Evolutionary conservation across 1,284 basidiomycete genomes (phyloP).

Genomic region (Tilletia setariae): DNA sequence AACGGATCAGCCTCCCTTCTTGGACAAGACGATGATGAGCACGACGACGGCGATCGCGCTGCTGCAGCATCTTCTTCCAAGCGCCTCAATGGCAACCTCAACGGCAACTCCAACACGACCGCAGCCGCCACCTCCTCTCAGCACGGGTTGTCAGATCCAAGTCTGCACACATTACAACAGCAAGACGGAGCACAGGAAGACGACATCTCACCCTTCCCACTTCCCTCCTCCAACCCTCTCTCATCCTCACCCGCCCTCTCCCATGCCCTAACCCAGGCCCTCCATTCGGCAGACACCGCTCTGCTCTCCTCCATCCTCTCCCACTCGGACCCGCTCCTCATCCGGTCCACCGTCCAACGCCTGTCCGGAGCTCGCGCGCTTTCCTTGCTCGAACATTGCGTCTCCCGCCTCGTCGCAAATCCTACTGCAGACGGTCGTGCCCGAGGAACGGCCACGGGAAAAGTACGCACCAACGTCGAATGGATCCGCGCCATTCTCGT

Average conservation of each 20-base stretch:
- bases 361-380: conserved; percentile 86
- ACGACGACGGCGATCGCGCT: conserved; percentile 10
- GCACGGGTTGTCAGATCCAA: no score
- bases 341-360: conserved; percentile 81
- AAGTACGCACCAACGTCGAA: conserved; percentile 61
- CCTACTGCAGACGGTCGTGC: conserved; percentile 76
- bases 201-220: conserved; percentile 9
- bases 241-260: conserved; percentile 70
- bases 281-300: conserved; percentile 88
- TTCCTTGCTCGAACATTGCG: conserved; percentile 80
- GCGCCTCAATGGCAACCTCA: neutral
- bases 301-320: conserved; percentile 81
- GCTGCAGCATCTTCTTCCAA: neutral
- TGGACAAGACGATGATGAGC: conserved; percentile 11
- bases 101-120: neutral
- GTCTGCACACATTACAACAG: no score
- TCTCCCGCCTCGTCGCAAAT: conserved; percentile 79
- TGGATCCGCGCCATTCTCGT: conserved; percentile 87
- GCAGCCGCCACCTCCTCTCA: no score
- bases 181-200: conserved; percentile 10
- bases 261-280: conserved; percentile 88
- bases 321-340: conserved; percentile 75
- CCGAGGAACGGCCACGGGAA: conserved; percentile 56
- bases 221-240: conserved; percentile 18
- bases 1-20: neutral